phyloP scores from a whole-genome alignment of 139 green algal genomes.

The Spirogloea muscicola region DNA sequence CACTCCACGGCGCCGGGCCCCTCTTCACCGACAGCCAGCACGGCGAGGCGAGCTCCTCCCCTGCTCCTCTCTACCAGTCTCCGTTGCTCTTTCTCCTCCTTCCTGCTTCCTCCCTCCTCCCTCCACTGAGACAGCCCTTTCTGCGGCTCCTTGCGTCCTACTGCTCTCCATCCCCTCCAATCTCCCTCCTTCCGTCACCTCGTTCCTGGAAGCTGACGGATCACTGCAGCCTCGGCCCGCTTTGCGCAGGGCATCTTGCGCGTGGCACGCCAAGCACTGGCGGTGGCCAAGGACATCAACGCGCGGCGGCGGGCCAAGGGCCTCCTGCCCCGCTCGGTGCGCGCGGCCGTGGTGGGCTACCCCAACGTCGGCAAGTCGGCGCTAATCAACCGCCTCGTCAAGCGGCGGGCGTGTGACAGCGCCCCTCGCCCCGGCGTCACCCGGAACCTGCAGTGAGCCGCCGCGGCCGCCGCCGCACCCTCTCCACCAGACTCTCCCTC shows the following conservation, averaged over 20 bases:
- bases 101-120: too few relatives aligned
- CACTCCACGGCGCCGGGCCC: neutral
- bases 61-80: too few relatives aligned
- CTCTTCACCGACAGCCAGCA: constrained; percentile 70
- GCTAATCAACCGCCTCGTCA: constrained; percentile 92
- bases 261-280: constrained; percentile 26
- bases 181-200: neutral
- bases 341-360: constrained; percentile 88
- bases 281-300: constrained; percentile 66
- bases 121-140: too few relatives aligned
- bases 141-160: too few relatives aligned
- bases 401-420: constrained; percentile 55
- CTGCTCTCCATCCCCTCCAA: too few relatives aligned
- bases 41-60: constrained; percentile 5
- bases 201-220: too few relatives aligned
- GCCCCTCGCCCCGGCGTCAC: constrained; percentile 90
- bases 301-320: constrained; percentile 56
- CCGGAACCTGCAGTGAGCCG: constrained; percentile 68
- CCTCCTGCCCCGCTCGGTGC: constrained; percentile 55
- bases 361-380: constrained; percentile 97
- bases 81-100: too few relatives aligned
- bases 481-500: too few relatives aligned
- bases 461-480: too few relatives aligned
- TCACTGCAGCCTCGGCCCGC: too few relatives aligned
- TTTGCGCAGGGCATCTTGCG: constrained; percentile 45